Percentiles rank a stretch among this genome's conserved stretches.
These are phyloP conservation scores for Juglanconis oblonga DNA, from an alignment of 2,329 filamentous ascomycete genomes.

Conservation along the genomic window DNA sequence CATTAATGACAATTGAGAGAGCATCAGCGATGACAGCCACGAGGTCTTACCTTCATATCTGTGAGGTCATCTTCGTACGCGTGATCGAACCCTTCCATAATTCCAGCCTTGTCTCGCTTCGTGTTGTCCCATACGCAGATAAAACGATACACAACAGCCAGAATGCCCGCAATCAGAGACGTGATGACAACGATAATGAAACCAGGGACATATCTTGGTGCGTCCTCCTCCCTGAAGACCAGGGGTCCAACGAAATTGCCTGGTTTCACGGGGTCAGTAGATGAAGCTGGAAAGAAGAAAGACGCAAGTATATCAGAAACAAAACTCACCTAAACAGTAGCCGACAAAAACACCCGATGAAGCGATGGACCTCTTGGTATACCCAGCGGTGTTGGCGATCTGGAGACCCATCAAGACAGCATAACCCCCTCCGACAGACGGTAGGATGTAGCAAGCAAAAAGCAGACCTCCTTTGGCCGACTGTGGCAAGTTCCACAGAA, in stretches of 20 bases:
- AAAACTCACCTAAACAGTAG: constrained; percentile 42
- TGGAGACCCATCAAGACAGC: constrained; percentile 48
- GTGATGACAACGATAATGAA: constrained; percentile 38
- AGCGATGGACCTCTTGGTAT: constrained; percentile 47
- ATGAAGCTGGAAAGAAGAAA: not conserved
- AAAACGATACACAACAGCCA: constrained; percentile 41
- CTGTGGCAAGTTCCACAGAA: constrained; percentile 42
- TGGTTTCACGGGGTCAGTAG: not conserved
- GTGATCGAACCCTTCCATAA: constrained; percentile 4
- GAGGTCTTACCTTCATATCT: constrained; percentile 4
- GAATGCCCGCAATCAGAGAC: constrained; percentile 26
- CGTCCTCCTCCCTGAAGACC: constrained; percentile 37
- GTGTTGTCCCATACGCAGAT: constrained; percentile 16
- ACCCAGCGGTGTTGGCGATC: constrained; percentile 49
- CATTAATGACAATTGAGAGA: not conserved
- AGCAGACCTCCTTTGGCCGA: constrained; percentile 40
- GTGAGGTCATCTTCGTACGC: constrained; percentile 9
- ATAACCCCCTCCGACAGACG: constrained; percentile 42
- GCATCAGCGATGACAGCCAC: not conserved
- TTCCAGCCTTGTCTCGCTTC: not conserved
- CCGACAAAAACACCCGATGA: constrained; percentile 49
- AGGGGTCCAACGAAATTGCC: constrained; percentile 44
- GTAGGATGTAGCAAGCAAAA: constrained; percentile 47
- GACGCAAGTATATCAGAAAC: not conserved
- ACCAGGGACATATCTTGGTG: constrained; percentile 36